These are phyloP conservation scores for Eucalyptus melliodora DNA, from an alignment of 345 rosid genomes.

Conservation along the genomic window DNA sequence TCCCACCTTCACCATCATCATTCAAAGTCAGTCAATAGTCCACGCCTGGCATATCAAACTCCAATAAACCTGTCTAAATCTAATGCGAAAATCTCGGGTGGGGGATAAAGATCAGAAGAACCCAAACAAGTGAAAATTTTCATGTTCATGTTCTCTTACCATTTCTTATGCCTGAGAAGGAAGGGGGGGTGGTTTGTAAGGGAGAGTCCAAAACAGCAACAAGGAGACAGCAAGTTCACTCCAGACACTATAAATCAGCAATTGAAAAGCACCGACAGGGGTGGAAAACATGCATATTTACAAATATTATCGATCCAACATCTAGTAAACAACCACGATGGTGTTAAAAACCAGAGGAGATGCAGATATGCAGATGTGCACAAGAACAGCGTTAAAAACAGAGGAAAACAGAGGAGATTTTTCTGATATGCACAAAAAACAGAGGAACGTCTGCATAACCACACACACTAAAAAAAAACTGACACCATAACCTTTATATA, in stretches of 20 bases:
- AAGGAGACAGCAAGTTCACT: background rate
- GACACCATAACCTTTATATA: too few relatives aligned
- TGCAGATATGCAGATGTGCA: too few relatives aligned
- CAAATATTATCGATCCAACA: background rate
- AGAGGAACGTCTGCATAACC: too few relatives aligned
- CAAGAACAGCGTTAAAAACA: too few relatives aligned
- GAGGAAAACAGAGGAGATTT: too few relatives aligned
- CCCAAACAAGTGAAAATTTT: background rate
- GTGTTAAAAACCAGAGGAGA: background rate
- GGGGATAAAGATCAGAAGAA: background rate
- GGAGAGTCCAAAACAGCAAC: background rate
- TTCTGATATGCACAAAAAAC: too few relatives aligned
- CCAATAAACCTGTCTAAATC: background rate
- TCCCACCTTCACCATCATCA: background rate
- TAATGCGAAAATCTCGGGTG: background rate
- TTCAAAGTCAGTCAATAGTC: background rate
- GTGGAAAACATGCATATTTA: background rate
- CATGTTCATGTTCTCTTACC: background rate
- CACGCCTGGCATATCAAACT: background rate
- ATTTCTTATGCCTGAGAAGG: too few relatives aligned
- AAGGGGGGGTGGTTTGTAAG: background rate
- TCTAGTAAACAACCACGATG: background rate
- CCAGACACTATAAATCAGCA: background rate
- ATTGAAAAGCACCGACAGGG: background rate
- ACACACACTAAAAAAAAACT: too few relatives aligned